Evolutionary conservation across 1,139 yeast genomes (phyloP).

Genomic region (Magnusiomyces sp.): DNA sequence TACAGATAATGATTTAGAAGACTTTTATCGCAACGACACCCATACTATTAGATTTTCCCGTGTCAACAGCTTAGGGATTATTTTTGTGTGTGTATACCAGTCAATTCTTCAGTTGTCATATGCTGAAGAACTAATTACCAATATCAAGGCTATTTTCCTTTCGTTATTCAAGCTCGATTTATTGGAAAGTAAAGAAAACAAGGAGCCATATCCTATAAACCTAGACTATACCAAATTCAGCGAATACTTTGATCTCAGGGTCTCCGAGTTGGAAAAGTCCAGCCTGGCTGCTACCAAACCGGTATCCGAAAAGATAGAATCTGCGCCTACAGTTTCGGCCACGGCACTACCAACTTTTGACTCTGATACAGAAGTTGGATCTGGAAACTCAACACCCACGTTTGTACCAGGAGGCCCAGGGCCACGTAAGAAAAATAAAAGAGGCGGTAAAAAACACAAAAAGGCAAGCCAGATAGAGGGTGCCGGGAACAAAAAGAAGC

Average conservation of each 20-base stretch:
- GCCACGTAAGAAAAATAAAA: slow-evolving; percentile 9
- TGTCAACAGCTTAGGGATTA: slow-evolving; percentile 30
- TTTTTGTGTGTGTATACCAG: slow-evolving; percentile 31
- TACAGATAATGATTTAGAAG: slow-evolving; percentile 12
- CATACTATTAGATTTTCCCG: slow-evolving; percentile 34
- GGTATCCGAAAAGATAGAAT: no score
- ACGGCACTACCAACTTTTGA: no score
- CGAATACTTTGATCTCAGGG: slow-evolving; percentile 26
- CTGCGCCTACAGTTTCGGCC: no score
- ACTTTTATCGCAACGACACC: slow-evolving; percentile 23
- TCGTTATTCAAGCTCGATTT: slow-evolving; percentile 26
- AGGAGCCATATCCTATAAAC: slow-evolving; percentile 16
- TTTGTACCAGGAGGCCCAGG: slow-evolving; percentile 5
- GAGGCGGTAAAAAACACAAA: slow-evolving; percentile 17
- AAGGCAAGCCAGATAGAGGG: slow-evolving; percentile 9
- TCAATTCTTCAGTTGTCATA: slow-evolving; percentile 30
- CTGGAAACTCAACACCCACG: slow-evolving; percentile 9
- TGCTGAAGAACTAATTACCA: slow-evolving; percentile 30
- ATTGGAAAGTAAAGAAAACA: slow-evolving; percentile 13
- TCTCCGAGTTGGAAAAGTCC: not conserved
- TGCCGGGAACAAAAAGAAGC: slow-evolving; percentile 12
- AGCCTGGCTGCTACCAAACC: not conserved
- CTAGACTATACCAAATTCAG: slow-evolving; percentile 26
- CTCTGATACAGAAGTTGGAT: slow-evolving; percentile 1
- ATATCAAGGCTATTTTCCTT: slow-evolving; percentile 30